phyloP scores from a whole-genome alignment of 1,139 yeast species.

The Suhomyces guaymorum region DNA sequence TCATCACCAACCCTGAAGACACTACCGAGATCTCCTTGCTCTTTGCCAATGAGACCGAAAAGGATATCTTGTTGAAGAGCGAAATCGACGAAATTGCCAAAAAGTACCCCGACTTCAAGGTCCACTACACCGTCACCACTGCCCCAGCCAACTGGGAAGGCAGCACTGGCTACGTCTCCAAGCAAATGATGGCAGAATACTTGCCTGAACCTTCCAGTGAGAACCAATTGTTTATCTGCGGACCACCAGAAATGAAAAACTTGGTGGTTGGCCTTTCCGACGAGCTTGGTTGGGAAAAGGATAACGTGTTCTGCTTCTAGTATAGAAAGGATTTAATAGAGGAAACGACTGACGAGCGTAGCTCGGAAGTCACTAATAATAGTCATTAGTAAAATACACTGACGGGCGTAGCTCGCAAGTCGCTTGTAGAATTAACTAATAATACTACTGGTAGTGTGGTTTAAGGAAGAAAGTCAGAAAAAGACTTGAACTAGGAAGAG shows the following conservation, averaged over 20 bases:
- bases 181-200: conserved; percentile 53
- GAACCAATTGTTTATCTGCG: conserved; percentile 65
- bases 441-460: no score
- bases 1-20: conserved; percentile 69
- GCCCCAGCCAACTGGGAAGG: conserved; percentile 54
- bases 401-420: no score
- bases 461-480: no score
- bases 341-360: no score
- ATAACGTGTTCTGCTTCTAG: conserved; percentile 65
- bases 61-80: conserved; percentile 66
- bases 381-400: no score
- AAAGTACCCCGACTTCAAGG: conserved; percentile 60
- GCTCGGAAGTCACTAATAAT: no score
- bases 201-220: conserved; percentile 41
- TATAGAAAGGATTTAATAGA: neutral
- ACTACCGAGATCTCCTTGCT: conserved; percentile 58
- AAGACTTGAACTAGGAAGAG: no score
- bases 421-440: no score
- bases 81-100: conserved; percentile 69
- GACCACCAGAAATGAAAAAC: conserved; percentile 73
- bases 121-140: conserved; percentile 46
- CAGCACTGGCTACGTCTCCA: conserved; percentile 57
- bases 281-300: conserved; percentile 64
- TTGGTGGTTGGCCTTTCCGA: conserved; percentile 48
- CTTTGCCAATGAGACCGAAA: conserved; percentile 71